Percentiles rank a stretch among this genome's conserved stretches.
phyloP scores from a whole-genome alignment of 306 rosid genomes.

The Cercis canadensis region DNA sequence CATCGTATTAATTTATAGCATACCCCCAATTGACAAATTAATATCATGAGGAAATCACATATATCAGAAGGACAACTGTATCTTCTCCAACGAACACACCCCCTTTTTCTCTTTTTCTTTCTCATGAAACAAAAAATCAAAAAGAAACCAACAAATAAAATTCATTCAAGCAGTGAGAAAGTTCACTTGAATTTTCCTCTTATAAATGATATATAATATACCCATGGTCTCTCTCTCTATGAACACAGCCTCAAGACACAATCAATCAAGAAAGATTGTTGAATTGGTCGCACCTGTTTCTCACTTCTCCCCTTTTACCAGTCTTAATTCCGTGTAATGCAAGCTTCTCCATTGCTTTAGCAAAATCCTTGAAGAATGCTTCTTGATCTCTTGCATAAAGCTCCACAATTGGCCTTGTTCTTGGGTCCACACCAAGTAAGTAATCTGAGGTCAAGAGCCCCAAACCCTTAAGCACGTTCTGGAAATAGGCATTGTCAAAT shows the following conservation, averaged over 20 bases:
- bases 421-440: slow-evolving; percentile 34
- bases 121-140: too few species aligned
- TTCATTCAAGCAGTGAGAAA: too few species aligned
- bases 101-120: too few species aligned
- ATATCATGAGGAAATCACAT: not conserved
- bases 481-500: slow-evolving; percentile 54
- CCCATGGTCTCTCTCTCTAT: not conserved
- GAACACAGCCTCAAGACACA: not conserved
- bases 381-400: slow-evolving; percentile 45
- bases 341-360: slow-evolving; percentile 50
- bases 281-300: slow-evolving; percentile 56
- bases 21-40: not conserved
- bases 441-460: slow-evolving; percentile 49
- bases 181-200: too few species aligned
- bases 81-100: too few species aligned
- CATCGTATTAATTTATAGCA: too few species aligned
- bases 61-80: too few species aligned
- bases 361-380: slow-evolving; percentile 50
- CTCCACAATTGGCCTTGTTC: slow-evolving; percentile 59
- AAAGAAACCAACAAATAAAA: too few species aligned
- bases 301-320: slow-evolving; percentile 44
- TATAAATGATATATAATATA: too few species aligned
- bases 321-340: slow-evolving; percentile 41
- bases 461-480: slow-evolving; percentile 46
- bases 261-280: not conserved